A percentile compares a stretch with the other conserved stretches of the same genome.
Conservation (phyloP, 495 filamentous ascomycete species). For the Talaromyces trachyspermus region DNA sequence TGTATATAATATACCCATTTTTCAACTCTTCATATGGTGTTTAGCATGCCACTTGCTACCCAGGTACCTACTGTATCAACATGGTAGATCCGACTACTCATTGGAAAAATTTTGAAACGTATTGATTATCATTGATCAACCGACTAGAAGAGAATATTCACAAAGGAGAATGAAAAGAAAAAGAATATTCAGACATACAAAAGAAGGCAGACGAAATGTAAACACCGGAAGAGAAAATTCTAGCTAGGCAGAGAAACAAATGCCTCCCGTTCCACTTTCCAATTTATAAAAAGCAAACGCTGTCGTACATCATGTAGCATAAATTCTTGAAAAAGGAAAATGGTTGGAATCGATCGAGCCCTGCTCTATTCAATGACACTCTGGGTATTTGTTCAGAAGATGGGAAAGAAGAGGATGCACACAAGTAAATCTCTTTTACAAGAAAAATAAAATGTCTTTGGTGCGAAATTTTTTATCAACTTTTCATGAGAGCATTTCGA, state of each 20-base stretch:
- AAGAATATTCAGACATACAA: conserved; percentile 1
- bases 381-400: not conserved
- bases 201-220: not conserved
- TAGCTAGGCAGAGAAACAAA: not conserved
- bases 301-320: conserved; percentile 3
- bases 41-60: no score
- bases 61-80: no score
- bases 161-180: conserved; percentile 2
- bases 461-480: conserved; percentile 3
- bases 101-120: no score
- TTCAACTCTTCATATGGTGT: no score
- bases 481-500: not conserved
- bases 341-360: not conserved
- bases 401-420: not conserved
- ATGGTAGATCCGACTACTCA: no score
- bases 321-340: not conserved
- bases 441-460: no score
- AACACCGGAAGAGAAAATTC: conserved; percentile 2
- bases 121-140: no score
- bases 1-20: no score
- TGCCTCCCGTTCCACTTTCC: conserved; percentile 4
- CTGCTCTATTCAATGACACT: not conserved
- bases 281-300: conserved; percentile 4
- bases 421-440: no score
- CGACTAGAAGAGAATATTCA: conserved; percentile 1